Base-by-base conservation (phyloP, 2,329 filamentous ascomycete genomes). In the Hirsutella minnesotensis region DNA sequence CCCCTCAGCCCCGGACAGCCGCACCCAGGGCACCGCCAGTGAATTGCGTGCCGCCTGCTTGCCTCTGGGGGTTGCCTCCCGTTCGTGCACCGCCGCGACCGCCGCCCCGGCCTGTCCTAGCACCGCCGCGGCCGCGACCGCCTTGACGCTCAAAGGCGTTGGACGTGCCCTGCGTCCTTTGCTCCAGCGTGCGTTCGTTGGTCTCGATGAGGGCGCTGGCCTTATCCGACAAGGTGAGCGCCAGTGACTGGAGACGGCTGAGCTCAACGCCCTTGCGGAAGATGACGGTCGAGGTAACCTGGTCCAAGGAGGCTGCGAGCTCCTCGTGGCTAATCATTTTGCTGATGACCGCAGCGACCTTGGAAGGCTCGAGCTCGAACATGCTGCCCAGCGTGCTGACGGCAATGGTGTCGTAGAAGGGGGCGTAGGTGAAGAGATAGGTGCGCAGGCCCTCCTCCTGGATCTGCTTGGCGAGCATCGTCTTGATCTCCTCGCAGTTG, bases 291-390 rank as follows among this genome's bases (percentile, higher is more conserved):
- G 85, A 82, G 57, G 94, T 95, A 67, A 98, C 90, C 69, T 98
- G 92, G 71, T 98, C 94, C 22, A 98, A 79, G 31, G 92, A 94
- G 36, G 92, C 92, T 9, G 86, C 86, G 40, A 98, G 81, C 67
- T 98, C 92, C 68, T 98, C 92, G 71, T 98, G 92, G 57, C 88
- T 94, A 65, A 98, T 96, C 92, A 98, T 98, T 73, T 94, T 94
- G 75, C 87, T 94, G 58, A 98, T 81, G 44, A 98, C 81, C 30
- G 92, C 88, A n/a, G 85, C 74, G 41, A 95, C 89, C 76, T 96
- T 96, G 68, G 83, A 79, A 54, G 83, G 72, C 44, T 89, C 77
- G 20, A 98, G 81, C 67, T 98, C 92, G 64, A 98, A 98, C 92
- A 98, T 98, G 52, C 71, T 73, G 49, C 87, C 83, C 47, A 98